Conservation (phyloP, 129 eudicot genomes). For the Solidago caesia region DNA sequence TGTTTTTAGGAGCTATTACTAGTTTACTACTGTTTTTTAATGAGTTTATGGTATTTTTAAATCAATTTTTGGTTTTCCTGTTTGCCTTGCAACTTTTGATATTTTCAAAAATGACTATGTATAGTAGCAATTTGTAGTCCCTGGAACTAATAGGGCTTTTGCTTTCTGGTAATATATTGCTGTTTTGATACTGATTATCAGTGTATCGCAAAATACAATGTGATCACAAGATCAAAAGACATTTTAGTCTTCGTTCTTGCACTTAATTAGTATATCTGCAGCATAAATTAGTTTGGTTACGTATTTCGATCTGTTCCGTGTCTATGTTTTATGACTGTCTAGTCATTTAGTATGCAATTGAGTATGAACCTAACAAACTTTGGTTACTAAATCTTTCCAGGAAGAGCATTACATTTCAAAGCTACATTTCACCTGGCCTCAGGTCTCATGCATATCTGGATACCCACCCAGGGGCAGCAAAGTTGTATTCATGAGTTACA, state of each 20-base stretch:
- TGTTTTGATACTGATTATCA: conserved; percentile 6
- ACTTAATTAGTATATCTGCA: neutral
- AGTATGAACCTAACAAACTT: conserved; percentile 14
- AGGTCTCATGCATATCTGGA: conserved; percentile 70
- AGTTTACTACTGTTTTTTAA: neutral
- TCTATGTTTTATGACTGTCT: conserved; percentile 18
- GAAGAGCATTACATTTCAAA: conserved; percentile 77
- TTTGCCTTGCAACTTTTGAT: neutral
- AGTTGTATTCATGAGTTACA: conserved; percentile 63
- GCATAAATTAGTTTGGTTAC: neutral
- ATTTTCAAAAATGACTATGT: neutral
- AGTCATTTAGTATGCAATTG: conserved; percentile 11
- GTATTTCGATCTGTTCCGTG: neutral
- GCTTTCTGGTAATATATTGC: too few relatives aligned
- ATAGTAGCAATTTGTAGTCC: neutral
- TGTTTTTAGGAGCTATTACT: neutral
- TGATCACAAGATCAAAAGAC: neutral
- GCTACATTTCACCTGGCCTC: conserved; percentile 86
- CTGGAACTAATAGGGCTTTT: too few relatives aligned
- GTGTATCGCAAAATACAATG: too few relatives aligned
- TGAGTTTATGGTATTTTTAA: conserved; percentile 9
- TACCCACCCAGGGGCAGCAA: conserved; percentile 77
- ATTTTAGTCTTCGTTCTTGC: neutral
- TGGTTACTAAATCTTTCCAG: conserved; percentile 44
- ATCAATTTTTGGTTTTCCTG: conserved; percentile 1